Conservation (phyloP, 768 basidiomycete genomes). For the Gloeophyllum trabeum region DNA sequence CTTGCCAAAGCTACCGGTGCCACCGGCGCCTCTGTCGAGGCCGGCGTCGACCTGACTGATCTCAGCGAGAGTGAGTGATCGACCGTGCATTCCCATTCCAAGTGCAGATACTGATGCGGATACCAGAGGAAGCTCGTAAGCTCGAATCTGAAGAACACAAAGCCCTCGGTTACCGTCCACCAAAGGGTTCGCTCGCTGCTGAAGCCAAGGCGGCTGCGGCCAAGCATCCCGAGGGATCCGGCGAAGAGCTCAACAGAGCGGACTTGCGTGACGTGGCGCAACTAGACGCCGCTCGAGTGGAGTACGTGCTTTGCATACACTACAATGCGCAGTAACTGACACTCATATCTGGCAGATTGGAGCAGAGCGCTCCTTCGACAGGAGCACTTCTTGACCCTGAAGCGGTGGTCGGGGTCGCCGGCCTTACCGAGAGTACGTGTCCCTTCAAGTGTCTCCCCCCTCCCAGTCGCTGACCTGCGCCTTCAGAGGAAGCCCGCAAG, state of each 20-base stretch:
- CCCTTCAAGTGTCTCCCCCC: too few species aligned
- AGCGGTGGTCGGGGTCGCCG: too few species aligned
- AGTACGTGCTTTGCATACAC: background rate
- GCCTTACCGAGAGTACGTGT: too few species aligned
- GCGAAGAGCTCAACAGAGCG: background rate
- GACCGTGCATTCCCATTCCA: background rate
- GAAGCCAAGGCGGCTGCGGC: constrained; percentile 22
- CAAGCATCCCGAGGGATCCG: constrained; percentile 13
- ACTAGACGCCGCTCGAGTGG: background rate
- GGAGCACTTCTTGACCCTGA: background rate
- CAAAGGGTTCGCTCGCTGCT: constrained; percentile 22
- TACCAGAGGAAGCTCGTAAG: constrained; percentile 15
- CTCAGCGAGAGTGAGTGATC: constrained; percentile 12
- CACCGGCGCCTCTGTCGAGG: background rate
- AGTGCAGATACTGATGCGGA: background rate
- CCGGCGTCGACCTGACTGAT: constrained; percentile 10
- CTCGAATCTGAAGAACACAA: constrained; percentile 25
- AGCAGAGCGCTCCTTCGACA: too few species aligned
- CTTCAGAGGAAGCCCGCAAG: constrained; percentile 4
- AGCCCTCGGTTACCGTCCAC: constrained; percentile 23
- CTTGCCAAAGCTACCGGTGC: background rate
- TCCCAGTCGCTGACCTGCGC: too few species aligned
- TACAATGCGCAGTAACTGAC: too few species aligned
- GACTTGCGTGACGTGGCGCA: background rate
- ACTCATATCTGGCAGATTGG: too few species aligned